These are phyloP conservation scores for Parachaetomium inaequale DNA, from an alignment of 495 filamentous ascomycete genomes.

Conservation along the genomic window DNA sequence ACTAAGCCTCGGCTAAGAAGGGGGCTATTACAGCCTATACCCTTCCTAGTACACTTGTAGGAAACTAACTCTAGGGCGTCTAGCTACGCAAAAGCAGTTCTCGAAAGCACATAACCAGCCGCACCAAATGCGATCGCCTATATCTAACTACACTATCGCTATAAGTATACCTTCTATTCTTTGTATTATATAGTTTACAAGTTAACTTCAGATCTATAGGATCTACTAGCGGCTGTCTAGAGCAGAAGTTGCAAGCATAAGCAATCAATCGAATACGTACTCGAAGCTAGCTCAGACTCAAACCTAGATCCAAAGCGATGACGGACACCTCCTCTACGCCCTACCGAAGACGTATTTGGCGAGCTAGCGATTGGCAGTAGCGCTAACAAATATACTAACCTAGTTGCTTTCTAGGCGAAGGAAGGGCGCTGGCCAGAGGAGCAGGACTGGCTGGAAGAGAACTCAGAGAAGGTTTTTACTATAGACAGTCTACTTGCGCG, in stretches of 20 bases:
- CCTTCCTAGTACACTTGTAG: constrained; percentile 19
- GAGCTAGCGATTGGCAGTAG: constrained; percentile 12
- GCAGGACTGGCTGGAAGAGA: constrained; percentile 17
- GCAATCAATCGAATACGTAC: constrained; percentile 13
- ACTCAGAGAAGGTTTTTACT: not conserved
- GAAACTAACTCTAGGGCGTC: constrained; percentile 11
- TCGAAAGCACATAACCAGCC: constrained; percentile 15
- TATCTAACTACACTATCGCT: constrained; percentile 14
- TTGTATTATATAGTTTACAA: constrained; percentile 18
- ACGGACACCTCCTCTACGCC: constrained; percentile 6
- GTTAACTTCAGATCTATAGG: constrained; percentile 18
- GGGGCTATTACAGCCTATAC: too few species aligned
- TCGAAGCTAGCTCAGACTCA: constrained; percentile 13
- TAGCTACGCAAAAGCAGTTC: constrained; percentile 10
- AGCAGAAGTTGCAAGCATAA: constrained; percentile 22
- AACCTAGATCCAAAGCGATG: constrained; percentile 10
- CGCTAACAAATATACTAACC: constrained; percentile 11
- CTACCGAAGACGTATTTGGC: constrained; percentile 9
- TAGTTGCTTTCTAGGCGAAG: constrained; percentile 15
- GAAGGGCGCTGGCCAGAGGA: constrained; percentile 19
- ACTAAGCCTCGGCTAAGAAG: too few species aligned
- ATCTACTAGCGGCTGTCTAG: constrained; percentile 18
- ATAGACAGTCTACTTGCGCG: too few species aligned
- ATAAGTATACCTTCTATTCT: constrained; percentile 15
- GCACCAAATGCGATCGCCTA: constrained; percentile 19